Base-by-base conservation (phyloP, 2,329 filamentous ascomycete genomes). In the Venturia carpophila region DNA sequence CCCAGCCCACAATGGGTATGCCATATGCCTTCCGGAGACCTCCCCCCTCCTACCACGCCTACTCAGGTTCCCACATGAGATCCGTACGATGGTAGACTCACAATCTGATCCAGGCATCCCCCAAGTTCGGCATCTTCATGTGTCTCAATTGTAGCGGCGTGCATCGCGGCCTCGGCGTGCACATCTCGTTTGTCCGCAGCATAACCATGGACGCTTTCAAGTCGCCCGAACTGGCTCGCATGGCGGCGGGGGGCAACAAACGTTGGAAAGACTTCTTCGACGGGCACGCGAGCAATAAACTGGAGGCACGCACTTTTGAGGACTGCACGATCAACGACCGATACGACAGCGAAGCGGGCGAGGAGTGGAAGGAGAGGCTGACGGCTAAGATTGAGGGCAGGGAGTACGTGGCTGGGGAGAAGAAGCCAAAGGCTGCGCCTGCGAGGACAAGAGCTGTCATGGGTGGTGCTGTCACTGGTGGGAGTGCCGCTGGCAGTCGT, bases 131-230 rank as follows among this genome's bases (percentile, higher is more conserved):
- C 74, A 91, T 96, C 76, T 99, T 99, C 81, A 97, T 99, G 83
- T 99, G 94, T 78, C 87, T 99, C 63, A 91, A 89, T 68, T 99
- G 94, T 80, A 93, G 92, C 42, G 94, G 94, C 71, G 90, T 94
- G 64, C 94, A 99, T 79, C 89, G 94, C 68, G 92, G 92, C 3
- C 86, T 99, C 39, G 94, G 94, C 67, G 94, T 99, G 43, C 94
- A 99, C 81, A 96, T 99, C 76, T 96, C 92, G 75, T 99, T 99
- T 79, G 92, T 99, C 69, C 89, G 94, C 67, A 94, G 90, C 72
- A 94, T 97, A 73, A 96, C 91, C 68, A 99, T 99, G 94, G 94
- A 99, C 79, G 92, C 92, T 66, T 97, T 99, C 82, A 99, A 99
- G 77, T 85, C 87, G 69, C 84, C 84, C 71, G 94, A 99, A 78